Conservation (phyloP, 306 rosid species). For the Acacia confusa region DNA sequence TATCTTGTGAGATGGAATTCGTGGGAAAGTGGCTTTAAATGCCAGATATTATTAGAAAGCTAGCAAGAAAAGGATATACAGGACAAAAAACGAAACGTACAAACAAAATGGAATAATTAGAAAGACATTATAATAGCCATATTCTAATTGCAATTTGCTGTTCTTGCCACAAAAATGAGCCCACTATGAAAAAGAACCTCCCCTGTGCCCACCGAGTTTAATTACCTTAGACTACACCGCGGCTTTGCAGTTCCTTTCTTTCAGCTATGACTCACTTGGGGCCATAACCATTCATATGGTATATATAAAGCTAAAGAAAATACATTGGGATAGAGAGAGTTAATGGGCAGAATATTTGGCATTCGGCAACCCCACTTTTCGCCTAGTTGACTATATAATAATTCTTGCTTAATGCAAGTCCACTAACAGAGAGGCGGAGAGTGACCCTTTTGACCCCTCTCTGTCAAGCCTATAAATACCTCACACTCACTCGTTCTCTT, state of each 20-base stretch:
- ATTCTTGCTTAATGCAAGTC: slow-evolving; percentile 7
- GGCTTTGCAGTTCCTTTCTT: neutral
- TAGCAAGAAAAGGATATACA: neutral
- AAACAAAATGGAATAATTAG: slow-evolving; percentile 26
- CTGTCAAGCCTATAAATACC: slow-evolving; percentile 22
- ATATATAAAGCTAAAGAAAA: slow-evolving; percentile 12
- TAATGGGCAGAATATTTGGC: slow-evolving; percentile 23
- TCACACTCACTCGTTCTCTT: neutral
- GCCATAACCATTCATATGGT: neutral
- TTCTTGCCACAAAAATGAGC: neutral
- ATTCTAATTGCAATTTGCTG: slow-evolving; percentile 36
- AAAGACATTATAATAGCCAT: slow-evolving; percentile 31
- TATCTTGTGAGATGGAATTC: slow-evolving; percentile 10
- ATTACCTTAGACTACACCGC: neutral
- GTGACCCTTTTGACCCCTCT: slow-evolving; percentile 10
- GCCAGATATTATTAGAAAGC: slow-evolving; percentile 3
- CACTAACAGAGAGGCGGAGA: slow-evolving; percentile 5
- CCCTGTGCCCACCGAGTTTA: slow-evolving; percentile 13
- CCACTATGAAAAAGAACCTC: slow-evolving; percentile 25
- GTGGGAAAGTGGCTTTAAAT: slow-evolving; percentile 2
- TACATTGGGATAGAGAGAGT: neutral
- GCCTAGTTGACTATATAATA: neutral
- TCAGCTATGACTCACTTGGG: neutral
- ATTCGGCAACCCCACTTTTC: slow-evolving; percentile 3
- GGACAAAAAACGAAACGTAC: slow-evolving; percentile 18